Base-by-base conservation (phyloP, 208 protist species). In the Strigomonas culicis region DNA sequence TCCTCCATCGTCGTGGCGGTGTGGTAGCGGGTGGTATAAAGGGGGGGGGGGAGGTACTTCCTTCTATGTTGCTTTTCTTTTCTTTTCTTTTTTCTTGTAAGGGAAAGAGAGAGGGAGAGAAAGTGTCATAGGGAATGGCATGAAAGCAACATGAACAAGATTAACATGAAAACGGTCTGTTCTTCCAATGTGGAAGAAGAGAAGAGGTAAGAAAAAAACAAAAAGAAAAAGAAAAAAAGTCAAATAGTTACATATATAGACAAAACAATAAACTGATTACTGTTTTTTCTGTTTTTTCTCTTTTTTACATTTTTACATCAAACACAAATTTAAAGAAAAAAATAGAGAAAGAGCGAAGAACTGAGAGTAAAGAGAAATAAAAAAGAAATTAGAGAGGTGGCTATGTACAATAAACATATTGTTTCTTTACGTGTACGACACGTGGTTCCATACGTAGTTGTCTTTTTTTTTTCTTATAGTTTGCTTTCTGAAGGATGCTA, bases 1-100 rank as follows among this genome's bases (percentile, higher is more conserved):
- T 57, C 63, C 49, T 88, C 80, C 82, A 91, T 92, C n/a, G 59
- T 64, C 6, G 36, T 13, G 6, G n/a, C n/a, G n/a, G n/a, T n/a
- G n/a, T n/a, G n/a, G n/a, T n/a, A n/a, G n/a, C n/a, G n/a, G n/a
- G n/a, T n/a, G n/a, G n/a, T n/a, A n/a, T n/a, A n/a, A n/a, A n/a
- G n/a, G n/a, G n/a, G n/a, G n/a, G n/a, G n/a, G n/a, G n/a, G n/a
- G n/a, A n/a, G n/a, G n/a, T n/a, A n/a, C n/a, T n/a, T n/a, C n/a
- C 6, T 15, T 4, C 3, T 7, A 7, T 32, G 19, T 3, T 27
- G 24, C 22, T 56, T 15, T 4, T 50, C 19, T 6, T 7, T 50
- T 6, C 4, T 50, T 4, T 50, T 50, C 11, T 41, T 41, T 6
- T 41, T 41, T 17, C 36, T 6, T 41, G 8, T 17, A 13, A 13